phyloP scores from a whole-genome alignment of 306 rosid species.

The Biancaea sappan region DNA sequence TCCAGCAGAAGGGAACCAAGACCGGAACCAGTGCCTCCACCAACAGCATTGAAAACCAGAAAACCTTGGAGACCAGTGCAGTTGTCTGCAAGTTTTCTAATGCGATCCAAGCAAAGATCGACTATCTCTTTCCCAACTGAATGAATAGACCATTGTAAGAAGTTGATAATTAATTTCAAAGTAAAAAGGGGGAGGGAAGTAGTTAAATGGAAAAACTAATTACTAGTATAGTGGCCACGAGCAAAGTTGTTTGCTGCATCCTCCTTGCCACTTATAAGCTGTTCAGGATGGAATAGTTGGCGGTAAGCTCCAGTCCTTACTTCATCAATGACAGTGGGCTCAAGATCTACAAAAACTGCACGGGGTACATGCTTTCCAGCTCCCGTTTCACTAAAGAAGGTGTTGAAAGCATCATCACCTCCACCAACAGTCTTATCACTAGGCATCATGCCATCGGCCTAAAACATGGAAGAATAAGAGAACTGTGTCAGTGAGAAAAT shows the following conservation, averaged over 20 bases:
- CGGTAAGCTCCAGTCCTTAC: constrained; percentile 58
- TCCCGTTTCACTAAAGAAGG: constrained; percentile 88
- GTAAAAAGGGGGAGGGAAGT: not conserved
- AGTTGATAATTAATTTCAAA: not conserved
- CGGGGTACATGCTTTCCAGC: constrained; percentile 88
- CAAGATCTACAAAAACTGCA: constrained; percentile 79
- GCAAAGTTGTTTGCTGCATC: constrained; percentile 90
- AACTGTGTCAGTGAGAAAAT: too few relatives aligned
- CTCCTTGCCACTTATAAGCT: constrained; percentile 85
- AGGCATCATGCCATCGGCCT: constrained; percentile 90
- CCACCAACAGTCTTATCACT: constrained; percentile 51
- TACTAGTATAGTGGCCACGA: constrained; percentile 90
- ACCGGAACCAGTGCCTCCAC: constrained; percentile 89
- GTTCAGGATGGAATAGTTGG: constrained; percentile 85
- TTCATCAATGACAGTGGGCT: constrained; percentile 84
- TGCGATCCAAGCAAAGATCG: constrained; percentile 84
- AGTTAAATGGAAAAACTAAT: not conserved
- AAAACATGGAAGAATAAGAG: not conserved
- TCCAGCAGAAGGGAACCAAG: constrained; percentile 82
- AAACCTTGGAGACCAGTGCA: constrained; percentile 91
- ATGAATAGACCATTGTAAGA: not conserved
- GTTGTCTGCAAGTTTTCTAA: constrained; percentile 81
- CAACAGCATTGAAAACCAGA: constrained; percentile 81
- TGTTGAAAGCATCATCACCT: constrained; percentile 88
- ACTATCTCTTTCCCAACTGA: constrained; percentile 89